phyloP scores from a whole-genome alignment of 164 flowering plant genomes.

The Aristolochia californica region DNA sequence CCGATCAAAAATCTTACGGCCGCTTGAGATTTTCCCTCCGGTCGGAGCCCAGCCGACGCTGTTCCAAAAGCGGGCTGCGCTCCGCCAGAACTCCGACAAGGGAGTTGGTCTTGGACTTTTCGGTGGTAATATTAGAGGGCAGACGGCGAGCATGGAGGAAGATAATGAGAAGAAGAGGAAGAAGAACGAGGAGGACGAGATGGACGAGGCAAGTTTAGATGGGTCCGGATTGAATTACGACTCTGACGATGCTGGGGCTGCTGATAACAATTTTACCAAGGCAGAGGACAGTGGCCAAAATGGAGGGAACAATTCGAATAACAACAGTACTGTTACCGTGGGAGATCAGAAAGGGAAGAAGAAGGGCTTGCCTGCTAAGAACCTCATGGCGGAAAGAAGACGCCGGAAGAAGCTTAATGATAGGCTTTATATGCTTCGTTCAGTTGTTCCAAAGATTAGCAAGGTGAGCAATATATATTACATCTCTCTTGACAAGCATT shows the following conservation, averaged over 20 bases:
- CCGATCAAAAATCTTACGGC: constrained; percentile 41
- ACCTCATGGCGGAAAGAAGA: constrained; percentile 93
- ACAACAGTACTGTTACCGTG: constrained; percentile 44
- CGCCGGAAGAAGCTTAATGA: constrained; percentile 93
- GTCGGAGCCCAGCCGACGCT: constrained; percentile 54
- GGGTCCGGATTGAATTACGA: constrained; percentile 70
- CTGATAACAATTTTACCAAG: constrained; percentile 16
- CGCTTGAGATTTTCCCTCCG: constrained; percentile 46
- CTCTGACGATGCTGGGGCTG: constrained; percentile 44
- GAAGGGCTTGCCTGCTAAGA: constrained; percentile 92
- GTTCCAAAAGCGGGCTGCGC: constrained; percentile 64
- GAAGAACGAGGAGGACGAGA: constrained; percentile 36
- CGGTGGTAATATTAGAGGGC: constrained; percentile 8
- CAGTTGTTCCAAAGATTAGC: constrained; percentile 95
- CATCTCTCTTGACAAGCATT: neutral
- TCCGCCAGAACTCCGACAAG: constrained; percentile 32
- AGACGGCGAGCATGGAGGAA: constrained; percentile 16
- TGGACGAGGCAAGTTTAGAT: constrained; percentile 53
- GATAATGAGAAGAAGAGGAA: constrained; percentile 30
- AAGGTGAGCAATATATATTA: constrained; percentile 35
- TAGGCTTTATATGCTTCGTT: constrained; percentile 88
- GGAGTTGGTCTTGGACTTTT: neutral
- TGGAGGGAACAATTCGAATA: constrained; percentile 46
- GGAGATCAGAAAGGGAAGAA: constrained; percentile 85
- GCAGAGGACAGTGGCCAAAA: constrained; percentile 22